Base-by-base conservation (phyloP, 2,329 filamentous ascomycete genomes). In the Botryotinia convoluta region DNA sequence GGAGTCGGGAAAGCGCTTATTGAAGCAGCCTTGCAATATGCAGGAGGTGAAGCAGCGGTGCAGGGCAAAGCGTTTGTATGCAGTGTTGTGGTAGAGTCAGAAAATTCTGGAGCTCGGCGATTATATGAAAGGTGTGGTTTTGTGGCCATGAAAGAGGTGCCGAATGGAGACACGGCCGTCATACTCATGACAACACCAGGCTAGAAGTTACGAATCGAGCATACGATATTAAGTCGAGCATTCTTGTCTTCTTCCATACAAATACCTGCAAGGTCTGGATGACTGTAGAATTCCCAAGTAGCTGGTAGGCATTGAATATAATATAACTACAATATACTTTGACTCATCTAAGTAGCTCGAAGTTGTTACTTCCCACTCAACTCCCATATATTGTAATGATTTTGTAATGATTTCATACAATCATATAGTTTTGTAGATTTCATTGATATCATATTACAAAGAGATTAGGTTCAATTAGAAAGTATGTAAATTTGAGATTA, bases 91-190 rank as follows among this genome's bases (percentile, higher is more conserved):
- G 82, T 83, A 1, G 82, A 82, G 67, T 76, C 77, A 9, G 74
- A 79, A 44, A 84, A 84, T 72, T 60, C 59, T 20, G 75, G 78
- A 9, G 82, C 82, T 5, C 80, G 78, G 68, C 74, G 75, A 6
- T 76, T 84, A 57, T 84, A 83, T 71, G 74, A 81, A 73, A 81
- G 79, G 65, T 82, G 79, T 77, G 82, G 82, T 12, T 83, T 83
- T 74, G 77, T 78, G 65, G 73, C 72, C 32, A 74, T 78, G 18
- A 75, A 73, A 60, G 74, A 77, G 71, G 78, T 70, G 37, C 45
- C 64, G 10, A 22, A 54, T 54, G 67, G 37, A 44, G 75, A 69
- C 8, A 65, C 75, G 35, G 72, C 60, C 39, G 74, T 64, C 12
- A 64, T 79, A 6, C 73, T 80, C 80, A 62, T 73, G 72, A 73